Evolutionary conservation across 2,329 filamentous ascomycete species (phyloP).

Genomic region (Exophiala sp.): DNA sequence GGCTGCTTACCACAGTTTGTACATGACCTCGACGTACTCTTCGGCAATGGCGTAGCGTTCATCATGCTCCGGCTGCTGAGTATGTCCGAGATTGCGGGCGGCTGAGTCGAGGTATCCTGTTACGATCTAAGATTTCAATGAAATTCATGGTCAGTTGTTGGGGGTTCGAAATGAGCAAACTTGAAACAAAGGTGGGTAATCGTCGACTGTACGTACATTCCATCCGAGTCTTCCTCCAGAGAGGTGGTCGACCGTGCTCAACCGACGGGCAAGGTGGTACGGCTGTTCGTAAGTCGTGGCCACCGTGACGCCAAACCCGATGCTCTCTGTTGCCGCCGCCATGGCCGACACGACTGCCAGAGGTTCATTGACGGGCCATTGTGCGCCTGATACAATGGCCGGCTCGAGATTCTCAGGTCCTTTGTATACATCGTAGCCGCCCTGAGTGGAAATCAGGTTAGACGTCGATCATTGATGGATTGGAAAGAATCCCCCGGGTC

Average conservation of each 20-base stretch:
- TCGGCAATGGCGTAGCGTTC: slow-evolving; percentile 59
- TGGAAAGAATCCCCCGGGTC: too few species aligned
- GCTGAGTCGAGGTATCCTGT: slow-evolving; percentile 63
- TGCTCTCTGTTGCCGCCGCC: slow-evolving; percentile 60
- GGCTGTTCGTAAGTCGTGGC: slow-evolving; percentile 64
- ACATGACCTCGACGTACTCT: slow-evolving; percentile 44
- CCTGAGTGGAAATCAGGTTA: slow-evolving; percentile 30
- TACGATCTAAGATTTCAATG: slow-evolving; percentile 47
- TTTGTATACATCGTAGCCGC: slow-evolving; percentile 65
- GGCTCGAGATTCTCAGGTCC: slow-evolving; percentile 49
- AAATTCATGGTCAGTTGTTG: too few species aligned
- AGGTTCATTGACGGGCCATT: slow-evolving; percentile 66
- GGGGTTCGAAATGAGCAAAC: too few species aligned
- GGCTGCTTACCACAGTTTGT: slow-evolving; percentile 1
- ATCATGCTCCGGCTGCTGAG: slow-evolving; percentile 55
- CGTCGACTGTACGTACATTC: slow-evolving; percentile 41
- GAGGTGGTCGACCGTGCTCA: slow-evolving; percentile 62
- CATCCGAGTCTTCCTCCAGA: slow-evolving; percentile 53
- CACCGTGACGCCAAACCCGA: slow-evolving; percentile 64
- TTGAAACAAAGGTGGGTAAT: too few species aligned
- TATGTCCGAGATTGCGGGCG: slow-evolving; percentile 56
- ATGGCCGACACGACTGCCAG: slow-evolving; percentile 59
- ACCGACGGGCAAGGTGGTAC: slow-evolving; percentile 59
- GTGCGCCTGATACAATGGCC: slow-evolving; percentile 56
- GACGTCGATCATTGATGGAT: background rate